phyloP scores from a whole-genome alignment of 2,329 filamentous ascomycete species.

The Nemania sp. region DNA sequence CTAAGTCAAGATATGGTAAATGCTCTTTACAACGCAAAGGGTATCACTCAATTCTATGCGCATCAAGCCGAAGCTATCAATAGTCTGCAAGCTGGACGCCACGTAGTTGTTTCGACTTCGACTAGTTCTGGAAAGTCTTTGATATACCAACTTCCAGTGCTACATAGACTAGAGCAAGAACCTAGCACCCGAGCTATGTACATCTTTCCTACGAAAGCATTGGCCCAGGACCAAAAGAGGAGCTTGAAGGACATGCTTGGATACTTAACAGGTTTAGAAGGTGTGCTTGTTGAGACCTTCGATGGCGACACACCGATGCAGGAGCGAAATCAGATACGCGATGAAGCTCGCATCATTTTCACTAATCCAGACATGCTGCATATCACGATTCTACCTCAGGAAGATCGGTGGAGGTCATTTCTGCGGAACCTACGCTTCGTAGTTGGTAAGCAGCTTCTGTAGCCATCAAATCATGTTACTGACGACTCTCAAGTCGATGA shows the following conservation, averaged over 20 bases:
- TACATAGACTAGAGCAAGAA: conserved; percentile 83
- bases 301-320: conserved; percentile 91
- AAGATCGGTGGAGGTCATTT: conserved; percentile 85
- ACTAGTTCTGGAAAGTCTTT: conserved; percentile 96
- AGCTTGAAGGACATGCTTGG: conserved; percentile 83
- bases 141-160: conserved; percentile 94
- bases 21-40: conserved; percentile 87
- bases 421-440: conserved; percentile 89
- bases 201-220: conserved; percentile 95
- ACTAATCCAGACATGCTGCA: conserved; percentile 99
- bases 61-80: conserved; percentile 97
- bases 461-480: not conserved
- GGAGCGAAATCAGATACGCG: conserved; percentile 77
- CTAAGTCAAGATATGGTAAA: conserved; percentile 94
- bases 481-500: conserved; percentile 65
- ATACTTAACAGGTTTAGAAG: conserved; percentile 77
- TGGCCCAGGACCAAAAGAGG: conserved; percentile 90
- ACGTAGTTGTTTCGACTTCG: conserved; percentile 92
- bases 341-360: conserved; percentile 90
- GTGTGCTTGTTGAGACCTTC: conserved; percentile 85
- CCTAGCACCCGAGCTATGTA: conserved; percentile 84
- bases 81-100: conserved; percentile 74
- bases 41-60: conserved; percentile 82
- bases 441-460: conserved; percentile 57
- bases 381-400: conserved; percentile 88